Conservation (phyloP, 2,329 filamentous ascomycete species). For the Neofusicoccum cordaticola region DNA sequence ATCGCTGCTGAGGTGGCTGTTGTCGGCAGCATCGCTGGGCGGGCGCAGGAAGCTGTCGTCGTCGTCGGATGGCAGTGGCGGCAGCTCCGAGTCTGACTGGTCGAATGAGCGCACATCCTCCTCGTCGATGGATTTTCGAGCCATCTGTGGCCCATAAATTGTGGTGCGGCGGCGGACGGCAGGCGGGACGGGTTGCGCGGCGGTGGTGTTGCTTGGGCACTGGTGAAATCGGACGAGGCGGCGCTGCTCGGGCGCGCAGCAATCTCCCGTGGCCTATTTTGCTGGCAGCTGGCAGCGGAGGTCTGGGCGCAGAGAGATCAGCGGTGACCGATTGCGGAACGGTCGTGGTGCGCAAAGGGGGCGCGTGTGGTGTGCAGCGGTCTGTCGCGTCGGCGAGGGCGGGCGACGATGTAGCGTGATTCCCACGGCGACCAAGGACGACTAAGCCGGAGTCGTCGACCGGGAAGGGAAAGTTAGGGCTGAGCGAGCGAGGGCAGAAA, state of each 20-base stretch:
- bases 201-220: neutral
- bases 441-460: neutral
- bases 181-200: neutral
- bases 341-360: slow-evolving; percentile 14
- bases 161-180: slow-evolving; percentile 3
- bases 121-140: slow-evolving; percentile 27
- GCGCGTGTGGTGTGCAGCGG: slow-evolving; percentile 11
- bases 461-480: neutral
- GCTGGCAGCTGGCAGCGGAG: neutral
- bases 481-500: neutral
- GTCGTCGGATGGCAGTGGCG: slow-evolving; percentile 39
- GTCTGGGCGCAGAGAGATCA: slow-evolving; percentile 15
- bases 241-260: neutral
- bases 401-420: neutral
- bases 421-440: neutral
- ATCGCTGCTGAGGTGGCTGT: slow-evolving; percentile 33
- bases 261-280: slow-evolving; percentile 6
- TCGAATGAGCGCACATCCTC: slow-evolving; percentile 35
- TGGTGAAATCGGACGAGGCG: neutral
- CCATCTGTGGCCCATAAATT: slow-evolving; percentile 24
- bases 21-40: slow-evolving; percentile 25
- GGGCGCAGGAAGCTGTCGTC: slow-evolving; percentile 39
- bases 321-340: slow-evolving; percentile 16
- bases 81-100: slow-evolving; percentile 37
- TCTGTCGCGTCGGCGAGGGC: slow-evolving; percentile 1